Percentiles rank a stretch among this genome's conserved stretches.
Evolutionary conservation across 768 basidiomycete genomes (phyloP).

Genomic region (Lactarius trivialis): DNA sequence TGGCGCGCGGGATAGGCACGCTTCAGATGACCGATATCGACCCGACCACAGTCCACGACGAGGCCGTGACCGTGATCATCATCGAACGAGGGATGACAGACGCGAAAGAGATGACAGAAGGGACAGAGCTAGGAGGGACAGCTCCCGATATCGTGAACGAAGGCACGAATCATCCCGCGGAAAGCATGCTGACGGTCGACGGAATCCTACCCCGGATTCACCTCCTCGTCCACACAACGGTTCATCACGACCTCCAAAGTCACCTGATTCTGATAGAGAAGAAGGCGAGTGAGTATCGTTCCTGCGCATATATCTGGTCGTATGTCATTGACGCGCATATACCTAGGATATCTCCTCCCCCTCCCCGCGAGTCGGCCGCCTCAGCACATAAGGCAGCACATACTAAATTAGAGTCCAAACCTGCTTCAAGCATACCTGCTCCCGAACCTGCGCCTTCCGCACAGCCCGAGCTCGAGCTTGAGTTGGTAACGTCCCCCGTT

Average conservation of each 20-base stretch:
- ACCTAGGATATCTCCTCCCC: slow-evolving; percentile 59
- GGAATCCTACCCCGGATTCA: slow-evolving; percentile 16
- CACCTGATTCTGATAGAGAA: slow-evolving; percentile 57
- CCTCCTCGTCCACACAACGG: slow-evolving; percentile 16
- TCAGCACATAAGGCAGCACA: slow-evolving; percentile 17
- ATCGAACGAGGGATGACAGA: slow-evolving; percentile 33
- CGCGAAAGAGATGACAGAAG: slow-evolving; percentile 26
- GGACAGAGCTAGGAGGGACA: slow-evolving; percentile 34
- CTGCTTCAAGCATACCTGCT: slow-evolving; percentile 16
- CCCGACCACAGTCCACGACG: slow-evolving; percentile 26
- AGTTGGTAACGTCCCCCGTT: slow-evolving; percentile 38
- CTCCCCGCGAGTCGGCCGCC: slow-evolving; percentile 23
- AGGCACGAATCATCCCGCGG: slow-evolving; percentile 18
- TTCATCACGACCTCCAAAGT: slow-evolving; percentile 15
- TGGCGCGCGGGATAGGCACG: slow-evolving; percentile 30
- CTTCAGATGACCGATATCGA: slow-evolving; percentile 30
- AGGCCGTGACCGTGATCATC: slow-evolving; percentile 27
- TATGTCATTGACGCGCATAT: slow-evolving; percentile 15
- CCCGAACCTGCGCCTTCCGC: slow-evolving; percentile 25
- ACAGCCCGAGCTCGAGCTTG: slow-evolving; percentile 46
- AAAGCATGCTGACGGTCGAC: slow-evolving; percentile 17
- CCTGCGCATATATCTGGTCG: slow-evolving; percentile 14
- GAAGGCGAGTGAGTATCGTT: slow-evolving; percentile 86
- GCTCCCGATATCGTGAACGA: slow-evolving; percentile 27
- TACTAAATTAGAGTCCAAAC: slow-evolving; percentile 4